These are phyloP conservation scores for Auriscalpium microsporum DNA, from an alignment of 768 basidiomycete genomes.

Conservation along the genomic window DNA sequence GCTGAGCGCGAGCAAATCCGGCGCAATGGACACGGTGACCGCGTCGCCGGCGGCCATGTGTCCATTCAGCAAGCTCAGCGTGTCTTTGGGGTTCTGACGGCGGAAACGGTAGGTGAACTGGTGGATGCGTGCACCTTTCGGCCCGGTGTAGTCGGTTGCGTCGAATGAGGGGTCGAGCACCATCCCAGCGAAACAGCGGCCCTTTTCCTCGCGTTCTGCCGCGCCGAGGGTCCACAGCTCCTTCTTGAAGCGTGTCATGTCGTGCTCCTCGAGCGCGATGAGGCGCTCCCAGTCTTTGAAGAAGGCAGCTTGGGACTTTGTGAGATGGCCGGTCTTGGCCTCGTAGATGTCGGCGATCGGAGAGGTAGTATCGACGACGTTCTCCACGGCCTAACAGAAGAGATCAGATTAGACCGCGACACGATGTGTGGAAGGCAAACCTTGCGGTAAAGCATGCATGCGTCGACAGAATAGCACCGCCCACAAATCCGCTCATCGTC, in stretches of 20 bases:
- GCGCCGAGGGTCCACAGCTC: conserved; percentile 93
- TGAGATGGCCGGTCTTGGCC: conserved; percentile 76
- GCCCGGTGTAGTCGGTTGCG: conserved; percentile 9
- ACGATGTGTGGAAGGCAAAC: conserved; percentile 18
- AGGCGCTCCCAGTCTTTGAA: conserved; percentile 89
- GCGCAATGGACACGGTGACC: conserved; percentile 80
- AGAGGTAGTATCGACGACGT: conserved; percentile 41
- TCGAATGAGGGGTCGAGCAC: conserved; percentile 41
- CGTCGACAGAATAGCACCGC: conserved; percentile 73
- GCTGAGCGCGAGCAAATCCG: conserved; percentile 73
- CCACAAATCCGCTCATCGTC: conserved; percentile 75
- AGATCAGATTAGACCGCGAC: not conserved
- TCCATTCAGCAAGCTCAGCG: conserved; percentile 55
- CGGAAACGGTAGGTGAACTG: conserved; percentile 70
- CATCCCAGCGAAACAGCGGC: conserved; percentile 84
- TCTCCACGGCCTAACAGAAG: conserved; percentile 56
- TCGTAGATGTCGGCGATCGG: conserved; percentile 63
- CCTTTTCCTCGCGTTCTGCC: conserved; percentile 65
- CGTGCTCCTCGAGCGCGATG: conserved; percentile 80
- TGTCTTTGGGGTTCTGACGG: not conserved
- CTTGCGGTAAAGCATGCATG: conserved; percentile 92
- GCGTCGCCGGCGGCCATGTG: conserved; percentile 76
- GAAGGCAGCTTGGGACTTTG: conserved; percentile 55
- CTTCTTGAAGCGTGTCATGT: conserved; percentile 73
- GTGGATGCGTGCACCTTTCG: conserved; percentile 52